Evolutionary conservation across 1,284 basidiomycete genomes (phyloP), one percentile per base, ranked within the genome.

Genomic region (Mrakiaceae sp.): DNA sequence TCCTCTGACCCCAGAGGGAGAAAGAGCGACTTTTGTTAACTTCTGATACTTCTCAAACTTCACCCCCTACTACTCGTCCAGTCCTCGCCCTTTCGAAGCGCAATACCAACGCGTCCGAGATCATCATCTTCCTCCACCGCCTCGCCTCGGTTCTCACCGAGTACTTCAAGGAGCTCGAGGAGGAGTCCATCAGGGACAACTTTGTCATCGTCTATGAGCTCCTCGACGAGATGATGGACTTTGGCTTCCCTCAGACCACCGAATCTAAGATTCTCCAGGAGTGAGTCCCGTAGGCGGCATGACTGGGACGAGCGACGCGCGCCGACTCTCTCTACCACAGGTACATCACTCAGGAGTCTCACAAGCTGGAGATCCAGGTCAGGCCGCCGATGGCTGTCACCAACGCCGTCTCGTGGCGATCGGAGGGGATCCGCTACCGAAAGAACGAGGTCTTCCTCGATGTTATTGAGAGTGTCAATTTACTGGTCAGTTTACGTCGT

Each of bases 221-320:
- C 60, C 83, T 99, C 79, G 96, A 98, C 74, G 95, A 98, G 81
- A 98, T 98, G 92, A 98, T 98, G 94, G 95, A 98, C 79, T 98
- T 97, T 79, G 96, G 96, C 11, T 98, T 91, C 75, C 95, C 95
- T 0, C 96, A 98, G 77, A 98, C 96, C 43, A 98, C 96, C 39
- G 96, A 98, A 80, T 93, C 88, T 81, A 98, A 99, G 81, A 98
- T 98, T 71, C 78, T 98, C 65, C 95, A 98, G 78, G 96, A 98
- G 87, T 91, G 69, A 70, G 87, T 81, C 9, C 51, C 7, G 9
- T 14, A 9, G n/a, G n/a, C 66, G 57, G 54, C 27, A 27, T 60
- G 16, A 52, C 49, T 54, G 27, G 27, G 27, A 27, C 47, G n/a
- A 42, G 53, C 27, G 46, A 52, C 55, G 46, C 43, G 11, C 54